Conservation (phyloP, 164 flowering plant species). For the Warburgia ugandensis region DNA sequence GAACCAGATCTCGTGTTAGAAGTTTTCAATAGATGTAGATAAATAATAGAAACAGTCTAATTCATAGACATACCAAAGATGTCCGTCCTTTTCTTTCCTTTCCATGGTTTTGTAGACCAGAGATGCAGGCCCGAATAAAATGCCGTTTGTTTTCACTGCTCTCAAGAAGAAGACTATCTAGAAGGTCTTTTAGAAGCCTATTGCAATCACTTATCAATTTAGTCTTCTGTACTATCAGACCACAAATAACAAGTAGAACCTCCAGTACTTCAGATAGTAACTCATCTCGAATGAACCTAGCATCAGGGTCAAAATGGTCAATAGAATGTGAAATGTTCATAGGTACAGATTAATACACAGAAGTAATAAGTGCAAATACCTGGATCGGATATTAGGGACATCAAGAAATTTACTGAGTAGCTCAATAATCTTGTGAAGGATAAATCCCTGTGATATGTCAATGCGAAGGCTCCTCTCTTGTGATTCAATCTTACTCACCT, state of each 20-base stretch:
- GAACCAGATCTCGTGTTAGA: too few relatives aligned
- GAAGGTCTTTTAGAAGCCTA: constrained; percentile 80
- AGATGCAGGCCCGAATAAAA: constrained; percentile 84
- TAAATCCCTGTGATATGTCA: constrained; percentile 97
- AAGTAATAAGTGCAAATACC: too few relatives aligned
- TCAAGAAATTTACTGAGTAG: constrained; percentile 93
- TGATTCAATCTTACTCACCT: constrained; percentile 73
- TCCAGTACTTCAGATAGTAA: constrained; percentile 83
- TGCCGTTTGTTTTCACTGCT: constrained; percentile 90
- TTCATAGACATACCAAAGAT: constrained; percentile 88
- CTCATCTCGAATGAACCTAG: constrained; percentile 84
- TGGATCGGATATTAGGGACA: constrained; percentile 77
- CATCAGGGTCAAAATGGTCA: constrained; percentile 14
- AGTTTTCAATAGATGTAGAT: too few relatives aligned
- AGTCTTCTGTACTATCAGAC: constrained; percentile 94
- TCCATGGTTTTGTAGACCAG: constrained; percentile 79
- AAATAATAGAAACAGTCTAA: too few relatives aligned
- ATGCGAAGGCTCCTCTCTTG: constrained; percentile 90
- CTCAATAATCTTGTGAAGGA: constrained; percentile 94
- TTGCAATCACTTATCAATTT: constrained; percentile 94
- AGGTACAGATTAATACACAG: constrained; percentile 11
- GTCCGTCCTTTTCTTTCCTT: constrained; percentile 76
- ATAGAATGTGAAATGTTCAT: background rate
- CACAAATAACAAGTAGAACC: constrained; percentile 87
- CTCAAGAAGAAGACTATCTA: constrained; percentile 90